Evolutionary conservation across 2,329 filamentous ascomycete genomes (phyloP), one percentile per base, ranked within the genome.

Genomic region (Aspergillus ochraceus): DNA sequence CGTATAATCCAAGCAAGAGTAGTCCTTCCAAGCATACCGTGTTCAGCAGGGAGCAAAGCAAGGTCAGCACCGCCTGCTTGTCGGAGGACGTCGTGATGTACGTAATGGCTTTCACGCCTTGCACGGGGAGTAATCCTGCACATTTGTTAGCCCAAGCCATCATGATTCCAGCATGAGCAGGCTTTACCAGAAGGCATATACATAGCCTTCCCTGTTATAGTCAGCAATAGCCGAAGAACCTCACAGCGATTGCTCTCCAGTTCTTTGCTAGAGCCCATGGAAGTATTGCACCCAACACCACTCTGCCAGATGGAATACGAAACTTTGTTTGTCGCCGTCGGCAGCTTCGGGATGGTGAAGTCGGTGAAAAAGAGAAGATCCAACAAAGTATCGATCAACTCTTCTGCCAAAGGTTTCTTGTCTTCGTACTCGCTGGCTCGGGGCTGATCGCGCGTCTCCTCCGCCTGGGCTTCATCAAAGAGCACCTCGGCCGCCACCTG

Each of bases 221-320:
- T 92, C 65, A 99, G 82, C 46, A 99, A 84, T 59, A 99, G 81
- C 22, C 94, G 87, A 68, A 98, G 77, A 30, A 97, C 89, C 77
- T 99, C 95, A 65, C 90, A 92, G 60, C 95, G 87, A 76, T 97
- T 97, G 78, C 85, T 96, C 79, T 99, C 95, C 60, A 91, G 89
- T 69, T 98, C 93, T 74, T 92, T 96, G 55, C 89, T 97, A 3
- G 92, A 94, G 10, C 89, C 89, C 67, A 96, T 88, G 5, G 92
- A 87, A 17, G 90, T 91, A 75, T 97, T 96, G 80, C 94, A 98
- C 14, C 95, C 95, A 30, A 99, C 94, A 52, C 95, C 95, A 71
- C 91, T 98, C 79, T 97, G 92, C 95, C 95, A 99, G 73, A 99
- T 98, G 56, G 92, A 90, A 77, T 95, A 97, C 8, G 89, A 90